A percentile compares a stretch with the other conserved stretches of the same genome.
Conservation (phyloP, 495 filamentous ascomycete genomes). For the Staphylotrichum tortipilum region DNA sequence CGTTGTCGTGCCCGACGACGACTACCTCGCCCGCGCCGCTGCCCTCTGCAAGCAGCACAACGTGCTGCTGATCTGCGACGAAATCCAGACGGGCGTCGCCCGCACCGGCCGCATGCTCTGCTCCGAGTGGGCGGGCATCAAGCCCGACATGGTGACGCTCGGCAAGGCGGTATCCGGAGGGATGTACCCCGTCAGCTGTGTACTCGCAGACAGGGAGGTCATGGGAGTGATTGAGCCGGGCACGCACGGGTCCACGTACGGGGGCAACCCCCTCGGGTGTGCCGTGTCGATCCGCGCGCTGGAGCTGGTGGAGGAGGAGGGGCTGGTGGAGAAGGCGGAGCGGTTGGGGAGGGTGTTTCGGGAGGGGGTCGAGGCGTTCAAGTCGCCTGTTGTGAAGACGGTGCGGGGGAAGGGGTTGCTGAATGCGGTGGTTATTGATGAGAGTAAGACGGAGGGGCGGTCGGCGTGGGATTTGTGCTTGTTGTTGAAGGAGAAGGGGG, state of each 20-base stretch:
- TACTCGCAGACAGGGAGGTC: constrained; percentile 79
- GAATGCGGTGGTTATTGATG: constrained; percentile 96
- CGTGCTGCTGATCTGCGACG: constrained; percentile 90
- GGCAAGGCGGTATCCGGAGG: constrained; percentile 97
- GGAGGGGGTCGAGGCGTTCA: constrained; percentile 56
- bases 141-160: constrained; percentile 87
- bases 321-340: constrained; percentile 75
- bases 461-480: constrained; percentile 97
- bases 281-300: constrained; percentile 95
- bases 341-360: constrained; percentile 77
- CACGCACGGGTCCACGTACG: constrained; percentile 94
- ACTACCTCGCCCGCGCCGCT: constrained; percentile 75
- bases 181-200: constrained; percentile 96
- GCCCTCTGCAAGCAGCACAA: constrained; percentile 89
- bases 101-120: constrained; percentile 90
- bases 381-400: constrained; percentile 69
- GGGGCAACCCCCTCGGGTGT: constrained; percentile 94
- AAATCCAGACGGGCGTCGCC: constrained; percentile 97
- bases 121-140: constrained; percentile 88
- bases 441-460: constrained; percentile 69
- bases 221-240: constrained; percentile 98
- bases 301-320: constrained; percentile 86
- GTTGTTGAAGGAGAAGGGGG: constrained; percentile 88
- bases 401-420: constrained; percentile 90
- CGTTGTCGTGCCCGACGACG: constrained; percentile 87